These are phyloP conservation scores for Mycosphaerelloides madeirae DNA, from an alignment of 2,329 filamentous ascomycete species.

Conservation along the genomic window DNA sequence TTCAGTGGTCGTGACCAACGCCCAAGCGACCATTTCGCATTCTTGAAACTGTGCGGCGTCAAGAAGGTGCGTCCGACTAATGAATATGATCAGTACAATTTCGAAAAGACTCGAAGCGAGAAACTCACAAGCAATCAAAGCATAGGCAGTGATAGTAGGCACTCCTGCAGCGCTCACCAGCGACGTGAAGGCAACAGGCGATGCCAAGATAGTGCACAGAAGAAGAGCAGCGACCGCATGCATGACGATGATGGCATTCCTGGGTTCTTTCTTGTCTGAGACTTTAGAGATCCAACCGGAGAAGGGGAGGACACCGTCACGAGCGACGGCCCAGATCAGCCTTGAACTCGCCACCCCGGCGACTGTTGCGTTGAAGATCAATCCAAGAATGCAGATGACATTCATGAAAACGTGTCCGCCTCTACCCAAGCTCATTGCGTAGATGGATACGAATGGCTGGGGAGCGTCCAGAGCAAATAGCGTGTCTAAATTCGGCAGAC, in stretches of 20 bases:
- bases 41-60: slow-evolving; percentile 35
- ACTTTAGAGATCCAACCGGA: slow-evolving; percentile 56
- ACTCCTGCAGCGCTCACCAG: slow-evolving; percentile 38
- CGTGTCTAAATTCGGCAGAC: slow-evolving; percentile 50
- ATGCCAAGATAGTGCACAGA: slow-evolving; percentile 57
- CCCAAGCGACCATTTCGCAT: slow-evolving; percentile 36
- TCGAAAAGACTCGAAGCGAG: too few species aligned
- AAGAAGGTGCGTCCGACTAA: slow-evolving; percentile 34
- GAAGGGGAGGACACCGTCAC: slow-evolving; percentile 57
- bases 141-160: slow-evolving; percentile 37
- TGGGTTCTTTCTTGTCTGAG: slow-evolving; percentile 51
- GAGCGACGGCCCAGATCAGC: slow-evolving; percentile 59
- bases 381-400: slow-evolving; percentile 48
- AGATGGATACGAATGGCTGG: slow-evolving; percentile 57
- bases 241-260: slow-evolving; percentile 57
- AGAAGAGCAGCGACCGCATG: slow-evolving; percentile 52
- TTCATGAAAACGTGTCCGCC: slow-evolving; percentile 59
- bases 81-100: neutral
- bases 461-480: slow-evolving; percentile 52
- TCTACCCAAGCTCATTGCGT: slow-evolving; percentile 52
- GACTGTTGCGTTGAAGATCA: slow-evolving; percentile 56
- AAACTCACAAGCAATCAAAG: slow-evolving; percentile 30
- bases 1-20: slow-evolving; percentile 34
- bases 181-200: slow-evolving; percentile 39
- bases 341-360: slow-evolving; percentile 56